Percentiles rank a stretch among this genome's conserved stretches.
Conservation (phyloP, 192 early-diverging fungal genomes). For the Phycomyces nitens region DNA sequence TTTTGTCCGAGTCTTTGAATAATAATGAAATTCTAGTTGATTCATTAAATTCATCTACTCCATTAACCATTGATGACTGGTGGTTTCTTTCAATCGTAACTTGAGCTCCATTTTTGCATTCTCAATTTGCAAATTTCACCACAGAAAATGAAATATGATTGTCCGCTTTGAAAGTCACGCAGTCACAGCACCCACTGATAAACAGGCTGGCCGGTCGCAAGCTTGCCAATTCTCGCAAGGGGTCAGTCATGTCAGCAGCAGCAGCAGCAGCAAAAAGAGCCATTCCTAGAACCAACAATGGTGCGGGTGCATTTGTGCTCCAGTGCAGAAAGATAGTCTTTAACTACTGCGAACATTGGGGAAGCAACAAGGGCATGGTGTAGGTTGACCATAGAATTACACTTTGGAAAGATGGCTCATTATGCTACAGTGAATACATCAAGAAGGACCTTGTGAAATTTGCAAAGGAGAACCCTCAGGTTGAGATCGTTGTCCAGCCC, state of each 20-base stretch:
- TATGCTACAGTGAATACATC: constrained; percentile 56
- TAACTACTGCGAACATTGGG: constrained; percentile 81
- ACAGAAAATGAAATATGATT: neutral
- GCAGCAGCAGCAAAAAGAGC: constrained; percentile 12
- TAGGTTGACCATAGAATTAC: constrained; percentile 26
- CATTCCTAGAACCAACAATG: constrained; percentile 53
- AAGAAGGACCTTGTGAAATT: constrained; percentile 56
- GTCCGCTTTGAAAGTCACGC: constrained; percentile 1
- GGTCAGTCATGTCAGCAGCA: constrained; percentile 8
- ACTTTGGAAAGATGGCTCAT: neutral
- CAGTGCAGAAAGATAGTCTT: constrained; percentile 77
- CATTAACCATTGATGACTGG: too few relatives aligned
- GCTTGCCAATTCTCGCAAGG: too few relatives aligned
- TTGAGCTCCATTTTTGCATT: too few relatives aligned
- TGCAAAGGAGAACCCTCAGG: constrained; percentile 71
- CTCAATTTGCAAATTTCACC: too few relatives aligned
- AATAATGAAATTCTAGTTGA: too few relatives aligned
- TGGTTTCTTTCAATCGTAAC: too few relatives aligned
- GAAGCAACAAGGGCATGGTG: constrained; percentile 73
- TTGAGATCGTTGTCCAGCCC: constrained; percentile 73
- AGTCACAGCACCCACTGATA: neutral
- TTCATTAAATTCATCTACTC: too few relatives aligned
- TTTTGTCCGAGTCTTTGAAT: too few relatives aligned
- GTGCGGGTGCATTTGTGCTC: constrained; percentile 69
- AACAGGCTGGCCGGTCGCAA: neutral